Percentiles rank a stretch among this genome's conserved stretches.
Conservation (phyloP, 352 stramenopile genomes). For the Pythium pectinolyticum region DNA sequence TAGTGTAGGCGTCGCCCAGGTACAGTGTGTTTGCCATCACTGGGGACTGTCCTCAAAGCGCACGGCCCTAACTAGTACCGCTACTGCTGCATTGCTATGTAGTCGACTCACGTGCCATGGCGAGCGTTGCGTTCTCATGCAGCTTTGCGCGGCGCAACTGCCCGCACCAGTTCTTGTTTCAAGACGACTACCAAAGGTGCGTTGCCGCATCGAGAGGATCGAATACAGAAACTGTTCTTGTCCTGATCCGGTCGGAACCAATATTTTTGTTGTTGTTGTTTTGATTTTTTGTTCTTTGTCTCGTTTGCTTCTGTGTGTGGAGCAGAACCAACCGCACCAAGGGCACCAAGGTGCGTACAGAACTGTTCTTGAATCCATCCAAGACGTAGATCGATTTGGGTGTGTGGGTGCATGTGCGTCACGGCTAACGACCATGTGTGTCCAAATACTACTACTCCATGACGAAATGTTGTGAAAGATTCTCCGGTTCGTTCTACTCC, state of each 20-base stretch:
- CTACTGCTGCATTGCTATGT: too few relatives aligned
- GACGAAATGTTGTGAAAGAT: conserved; percentile 8
- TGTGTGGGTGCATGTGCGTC: too few relatives aligned
- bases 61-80: too few relatives aligned
- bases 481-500: conserved; percentile 8
- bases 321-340: conserved; percentile 24
- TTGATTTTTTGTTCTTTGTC: too few relatives aligned
- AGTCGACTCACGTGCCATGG: too few relatives aligned
- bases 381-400: too few relatives aligned
- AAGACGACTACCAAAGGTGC: conserved; percentile 17
- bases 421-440: neutral
- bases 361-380: too few relatives aligned
- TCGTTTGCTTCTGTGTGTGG: too few relatives aligned
- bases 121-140: conserved; percentile 3
- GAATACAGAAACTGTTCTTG: neutral
- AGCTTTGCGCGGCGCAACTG: conserved; percentile 14
- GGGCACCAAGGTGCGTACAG: conserved; percentile 27
- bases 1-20: too few relatives aligned
- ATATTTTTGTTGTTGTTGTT: too few relatives aligned
- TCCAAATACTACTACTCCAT: neutral
- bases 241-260: neutral
- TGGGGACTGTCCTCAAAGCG: too few relatives aligned
- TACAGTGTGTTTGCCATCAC: too few relatives aligned
- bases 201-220: neutral
- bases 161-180: conserved; percentile 6